Base-by-base conservation (phyloP, 1,284 basidiomycete genomes). In the Schizopora paradoxa region DNA sequence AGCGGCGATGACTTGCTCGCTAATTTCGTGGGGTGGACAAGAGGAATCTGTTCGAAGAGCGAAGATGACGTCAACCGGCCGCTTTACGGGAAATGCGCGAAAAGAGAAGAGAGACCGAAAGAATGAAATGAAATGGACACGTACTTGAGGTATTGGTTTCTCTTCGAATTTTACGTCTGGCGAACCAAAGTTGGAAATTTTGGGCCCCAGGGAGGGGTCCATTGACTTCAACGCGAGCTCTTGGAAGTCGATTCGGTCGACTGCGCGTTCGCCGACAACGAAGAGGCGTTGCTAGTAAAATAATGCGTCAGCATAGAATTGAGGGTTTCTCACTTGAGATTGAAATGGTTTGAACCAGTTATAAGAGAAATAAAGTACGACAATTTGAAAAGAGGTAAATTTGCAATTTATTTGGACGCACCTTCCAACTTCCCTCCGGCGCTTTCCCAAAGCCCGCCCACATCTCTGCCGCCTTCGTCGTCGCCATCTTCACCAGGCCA, bases 221-320 rank as follows among this genome's bases (percentile, higher is more conserved):
- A 88, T 65, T 26, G 73, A 71, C 58, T 83, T 82, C 52, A 88
- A 66, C 11, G 78, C 77, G 35, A 83, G 69, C 59, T 88, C 85
- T 60, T 88, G 86, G 53, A 86, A 88, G 42, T 86, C 86, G 48
- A 87, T 68, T 18, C 74, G 70, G 59, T 87, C 81, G 21, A 82
- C 66, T 2, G 86, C 57, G 7, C 75, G 74, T 65, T 86, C 80
- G 25, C 85, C 86, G 33, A 71, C 66, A 50, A 73, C 64, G 57
- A 77, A 84, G 7, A 75, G 64, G 16, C 49, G 42, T 13, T 43
- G 39, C 55, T 56, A 25, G 7, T 19, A 14, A 14, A 38, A 21
- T 6, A 37, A 34, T 23, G 19, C 11, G 45, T 36, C 18, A 35
- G 22, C 39, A 23, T 7, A 16, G 11, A 41, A 6, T 16, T 8